These are phyloP conservation scores for Tausonia pullulans DNA, from an alignment of 1,284 basidiomycete species.

Conservation along the genomic window DNA sequence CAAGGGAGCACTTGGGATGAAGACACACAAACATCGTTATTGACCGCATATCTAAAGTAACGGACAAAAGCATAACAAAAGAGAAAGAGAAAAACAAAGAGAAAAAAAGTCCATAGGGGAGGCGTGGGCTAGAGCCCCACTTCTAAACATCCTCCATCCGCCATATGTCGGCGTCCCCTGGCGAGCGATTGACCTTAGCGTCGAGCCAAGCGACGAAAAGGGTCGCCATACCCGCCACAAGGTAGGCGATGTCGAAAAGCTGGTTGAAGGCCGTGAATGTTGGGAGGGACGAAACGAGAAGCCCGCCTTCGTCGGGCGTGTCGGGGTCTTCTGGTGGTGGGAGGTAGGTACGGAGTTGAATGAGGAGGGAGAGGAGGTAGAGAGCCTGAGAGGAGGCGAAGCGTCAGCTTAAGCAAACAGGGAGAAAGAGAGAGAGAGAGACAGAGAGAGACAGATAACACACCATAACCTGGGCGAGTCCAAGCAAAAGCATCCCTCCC, in stretches of 20 bases:
- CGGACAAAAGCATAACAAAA: no score
- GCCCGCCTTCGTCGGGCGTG: background rate
- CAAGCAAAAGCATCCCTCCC: constrained; percentile 33
- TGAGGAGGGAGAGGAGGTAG: constrained; percentile 34
- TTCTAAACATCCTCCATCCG: constrained; percentile 2
- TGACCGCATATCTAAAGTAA: no score
- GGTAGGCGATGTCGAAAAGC: constrained; percentile 33
- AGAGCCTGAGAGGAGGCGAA: constrained; percentile 23
- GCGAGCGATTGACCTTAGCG: constrained; percentile 3
- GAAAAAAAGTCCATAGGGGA: no score
- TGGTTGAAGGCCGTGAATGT: constrained; percentile 35
- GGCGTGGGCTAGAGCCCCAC: no score
- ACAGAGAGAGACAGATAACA: constrained; percentile 16
- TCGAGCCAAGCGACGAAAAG: constrained; percentile 5
- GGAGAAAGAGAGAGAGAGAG: background rate
- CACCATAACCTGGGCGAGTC: constrained; percentile 34
- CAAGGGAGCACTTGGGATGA: no score
- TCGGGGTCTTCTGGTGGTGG: constrained; percentile 21
- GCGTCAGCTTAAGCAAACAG: background rate
- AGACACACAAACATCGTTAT: no score
- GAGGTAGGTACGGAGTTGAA: constrained; percentile 33
- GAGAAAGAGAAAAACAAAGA: no score
- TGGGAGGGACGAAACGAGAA: constrained; percentile 23
- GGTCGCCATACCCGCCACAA: constrained; percentile 29
- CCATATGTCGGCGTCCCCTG: constrained; percentile 8